Conservation (phyloP, 2,329 filamentous ascomycete species). For the Fonsecaea monophora region DNA sequence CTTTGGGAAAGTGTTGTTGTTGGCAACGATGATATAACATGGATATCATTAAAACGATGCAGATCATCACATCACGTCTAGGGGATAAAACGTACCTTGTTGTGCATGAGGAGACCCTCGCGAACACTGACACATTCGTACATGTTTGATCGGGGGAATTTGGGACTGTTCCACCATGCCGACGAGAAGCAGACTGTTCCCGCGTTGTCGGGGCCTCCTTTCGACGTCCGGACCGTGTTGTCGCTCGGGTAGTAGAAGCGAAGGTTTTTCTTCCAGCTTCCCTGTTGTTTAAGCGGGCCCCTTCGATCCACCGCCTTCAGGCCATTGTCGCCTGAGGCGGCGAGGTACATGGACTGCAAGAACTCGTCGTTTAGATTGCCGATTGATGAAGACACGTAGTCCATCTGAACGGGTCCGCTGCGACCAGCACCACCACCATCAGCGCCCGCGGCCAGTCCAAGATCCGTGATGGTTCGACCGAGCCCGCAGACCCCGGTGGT, state of each 20-base stretch:
- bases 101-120: slow-evolving; percentile 80
- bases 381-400: slow-evolving; percentile 70
- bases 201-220: slow-evolving; percentile 67
- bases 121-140: slow-evolving; percentile 77
- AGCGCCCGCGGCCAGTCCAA: slow-evolving; percentile 62
- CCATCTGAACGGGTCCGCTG: slow-evolving; percentile 40
- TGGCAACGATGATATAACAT: too few relatives aligned
- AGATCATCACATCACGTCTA: too few relatives aligned
- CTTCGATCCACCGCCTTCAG: slow-evolving; percentile 47
- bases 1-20: too few relatives aligned
- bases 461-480: slow-evolving; percentile 66
- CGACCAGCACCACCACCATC: slow-evolving; percentile 36
- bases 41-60: too few relatives aligned
- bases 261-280: slow-evolving; percentile 55
- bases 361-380: slow-evolving; percentile 76
- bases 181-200: slow-evolving; percentile 83
- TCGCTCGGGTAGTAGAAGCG: slow-evolving; percentile 82
- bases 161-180: slow-evolving; percentile 70
- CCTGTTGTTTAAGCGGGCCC: slow-evolving; percentile 19
- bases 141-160: slow-evolving; percentile 75
- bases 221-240: slow-evolving; percentile 70
- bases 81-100: slow-evolving; percentile 64
- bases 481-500: slow-evolving; percentile 77
- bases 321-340: slow-evolving; percentile 63
- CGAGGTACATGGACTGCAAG: slow-evolving; percentile 65